A percentile compares a stretch with the other conserved stretches of the same genome.
These are phyloP conservation scores for Sphenostylis stenocarpa DNA, from an alignment of 306 rosid species.

Conservation along the genomic window DNA sequence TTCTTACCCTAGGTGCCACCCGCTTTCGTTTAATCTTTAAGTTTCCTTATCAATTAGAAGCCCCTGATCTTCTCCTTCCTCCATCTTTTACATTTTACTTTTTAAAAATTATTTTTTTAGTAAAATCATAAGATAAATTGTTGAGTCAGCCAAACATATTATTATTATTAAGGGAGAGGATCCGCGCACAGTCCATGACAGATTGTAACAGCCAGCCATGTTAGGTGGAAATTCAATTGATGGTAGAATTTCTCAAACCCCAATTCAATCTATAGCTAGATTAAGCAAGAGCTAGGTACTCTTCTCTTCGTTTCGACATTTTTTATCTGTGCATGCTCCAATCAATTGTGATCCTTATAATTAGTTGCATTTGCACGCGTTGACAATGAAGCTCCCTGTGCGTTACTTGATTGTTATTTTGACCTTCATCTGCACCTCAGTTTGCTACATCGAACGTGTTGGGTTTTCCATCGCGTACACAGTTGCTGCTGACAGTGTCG, in stretches of 20 bases:
- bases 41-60: no score
- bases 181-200: not conserved
- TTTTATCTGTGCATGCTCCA: not conserved
- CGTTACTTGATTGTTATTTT: constrained; percentile 83
- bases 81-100: no score
- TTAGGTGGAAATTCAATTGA: not conserved
- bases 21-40: no score
- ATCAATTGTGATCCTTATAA: not conserved
- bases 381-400: constrained; percentile 38
- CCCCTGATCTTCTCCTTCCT: no score
- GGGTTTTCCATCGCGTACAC: constrained; percentile 97
- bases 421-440: constrained; percentile 89
- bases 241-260: not conserved
- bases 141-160: no score
- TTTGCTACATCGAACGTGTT: constrained; percentile 89
- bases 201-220: not conserved
- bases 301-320: not conserved
- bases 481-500: constrained; percentile 78
- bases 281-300: no score
- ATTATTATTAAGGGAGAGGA: no score
- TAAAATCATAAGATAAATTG: no score
- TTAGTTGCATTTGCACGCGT: not conserved
- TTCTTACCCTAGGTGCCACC: no score
- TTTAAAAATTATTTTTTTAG: no score
- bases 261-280: no score